Conservation (phyloP, 1,284 basidiomycete genomes). For the Malassezia vespertilionis region DNA sequence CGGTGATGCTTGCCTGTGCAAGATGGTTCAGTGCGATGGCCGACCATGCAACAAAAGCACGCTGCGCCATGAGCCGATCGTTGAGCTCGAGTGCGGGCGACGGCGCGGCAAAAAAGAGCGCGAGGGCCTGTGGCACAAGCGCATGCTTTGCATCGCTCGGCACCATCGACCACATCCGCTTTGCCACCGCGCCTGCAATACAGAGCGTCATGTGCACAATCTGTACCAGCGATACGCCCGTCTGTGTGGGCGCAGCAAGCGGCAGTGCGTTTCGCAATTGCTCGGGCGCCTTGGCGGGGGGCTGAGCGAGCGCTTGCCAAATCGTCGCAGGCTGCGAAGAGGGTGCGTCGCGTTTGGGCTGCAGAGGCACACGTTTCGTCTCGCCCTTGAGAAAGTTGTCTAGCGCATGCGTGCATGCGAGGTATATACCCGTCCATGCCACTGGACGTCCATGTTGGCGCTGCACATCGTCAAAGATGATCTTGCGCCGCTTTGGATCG, state of each 20-base stretch:
- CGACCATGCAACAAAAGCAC: slow-evolving; percentile 14
- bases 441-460: slow-evolving; percentile 18
- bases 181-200: not conserved
- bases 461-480: slow-evolving; percentile 27
- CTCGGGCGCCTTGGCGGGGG: slow-evolving; percentile 7
- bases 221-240: not conserved
- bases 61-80: slow-evolving; percentile 13
- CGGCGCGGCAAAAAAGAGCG: slow-evolving; percentile 11
- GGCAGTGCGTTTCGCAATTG: not conserved
- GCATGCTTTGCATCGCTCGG: slow-evolving; percentile 30
- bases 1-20: slow-evolving; percentile 23
- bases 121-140: slow-evolving; percentile 21
- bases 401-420: slow-evolving; percentile 20
- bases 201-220: not conserved
- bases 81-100: slow-evolving; percentile 11
- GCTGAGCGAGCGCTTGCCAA: slow-evolving; percentile 4
- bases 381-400: slow-evolving; percentile 6
- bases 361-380: not conserved
- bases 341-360: not conserved
- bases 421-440: slow-evolving; percentile 22
- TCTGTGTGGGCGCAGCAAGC: not conserved
- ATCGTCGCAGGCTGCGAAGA: not conserved
- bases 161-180: slow-evolving; percentile 9
- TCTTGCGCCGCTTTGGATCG: slow-evolving; percentile 17
- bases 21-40: slow-evolving; percentile 18